Conservation (phyloP, 2,329 filamentous ascomycete species). For the Xylariaceae sp. region DNA sequence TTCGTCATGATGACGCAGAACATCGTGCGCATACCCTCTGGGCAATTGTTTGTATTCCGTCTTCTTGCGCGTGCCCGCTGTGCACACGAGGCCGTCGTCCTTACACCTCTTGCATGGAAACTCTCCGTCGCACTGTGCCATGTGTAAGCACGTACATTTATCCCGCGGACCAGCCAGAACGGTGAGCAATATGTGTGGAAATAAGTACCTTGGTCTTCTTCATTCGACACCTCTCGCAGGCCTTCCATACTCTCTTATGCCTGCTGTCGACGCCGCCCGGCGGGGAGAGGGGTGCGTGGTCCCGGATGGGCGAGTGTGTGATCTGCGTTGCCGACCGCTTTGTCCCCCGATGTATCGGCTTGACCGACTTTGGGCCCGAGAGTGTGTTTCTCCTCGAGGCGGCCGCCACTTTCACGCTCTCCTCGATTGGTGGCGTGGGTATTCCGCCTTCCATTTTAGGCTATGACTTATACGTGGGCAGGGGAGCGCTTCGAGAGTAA, state of each 20-base stretch:
- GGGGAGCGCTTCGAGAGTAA: constrained; percentile 3
- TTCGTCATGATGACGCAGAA: not conserved
- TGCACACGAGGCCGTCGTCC: constrained; percentile 57
- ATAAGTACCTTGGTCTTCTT: constrained; percentile 58
- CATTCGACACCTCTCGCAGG: constrained; percentile 59
- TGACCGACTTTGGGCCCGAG: constrained; percentile 37
- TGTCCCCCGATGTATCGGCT: constrained; percentile 42
- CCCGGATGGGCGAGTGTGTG: constrained; percentile 28
- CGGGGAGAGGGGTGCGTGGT: constrained; percentile 31
- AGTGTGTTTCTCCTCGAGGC: constrained; percentile 21
- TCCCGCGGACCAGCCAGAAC: no score
- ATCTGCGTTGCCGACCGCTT: constrained; percentile 41
- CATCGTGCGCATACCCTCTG: constrained; percentile 40
- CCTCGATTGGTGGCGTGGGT: constrained; percentile 44
- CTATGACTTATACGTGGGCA: constrained; percentile 13
- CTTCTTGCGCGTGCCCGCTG: constrained; percentile 56
- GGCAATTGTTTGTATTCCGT: constrained; percentile 62
- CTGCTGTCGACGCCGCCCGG: constrained; percentile 39
- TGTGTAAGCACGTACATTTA: constrained; percentile 10
- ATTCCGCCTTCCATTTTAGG: constrained; percentile 42
- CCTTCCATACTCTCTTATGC: constrained; percentile 60
- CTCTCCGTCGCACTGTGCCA: constrained; percentile 51
- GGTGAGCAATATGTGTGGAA: constrained; percentile 1
- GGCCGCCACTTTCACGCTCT: constrained; percentile 18
- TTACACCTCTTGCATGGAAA: constrained; percentile 61